Conservation (phyloP, 192 early-diverging fungal species). For the Entophlyctis luteolus region DNA sequence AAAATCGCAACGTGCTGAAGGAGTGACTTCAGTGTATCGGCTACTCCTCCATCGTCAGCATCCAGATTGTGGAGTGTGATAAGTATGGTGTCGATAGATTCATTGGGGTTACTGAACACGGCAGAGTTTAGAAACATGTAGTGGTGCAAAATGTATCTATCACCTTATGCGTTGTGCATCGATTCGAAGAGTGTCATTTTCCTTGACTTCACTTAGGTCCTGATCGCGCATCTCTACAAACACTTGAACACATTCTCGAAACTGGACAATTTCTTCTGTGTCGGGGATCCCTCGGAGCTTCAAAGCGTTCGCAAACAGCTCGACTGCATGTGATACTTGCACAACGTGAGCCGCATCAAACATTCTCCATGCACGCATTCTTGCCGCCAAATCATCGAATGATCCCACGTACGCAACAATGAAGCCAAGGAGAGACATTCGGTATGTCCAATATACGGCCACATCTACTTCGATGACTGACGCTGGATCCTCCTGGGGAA, state of each 20-base stretch:
- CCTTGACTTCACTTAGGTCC: constrained; percentile 32
- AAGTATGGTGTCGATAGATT: constrained; percentile 13
- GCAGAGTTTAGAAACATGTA: not conserved
- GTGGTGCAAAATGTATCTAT: not conserved
- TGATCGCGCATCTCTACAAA: constrained; percentile 34
- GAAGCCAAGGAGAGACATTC: constrained; percentile 27
- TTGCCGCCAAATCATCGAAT: constrained; percentile 22
- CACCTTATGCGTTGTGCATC: not conserved
- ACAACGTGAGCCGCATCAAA: constrained; percentile 29
- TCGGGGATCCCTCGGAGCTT: not conserved
- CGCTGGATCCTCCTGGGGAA: not conserved
- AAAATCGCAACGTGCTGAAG: not conserved
- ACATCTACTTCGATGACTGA: not conserved
- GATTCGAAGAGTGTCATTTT: constrained; percentile 9
- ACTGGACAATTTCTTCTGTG: constrained; percentile 16
- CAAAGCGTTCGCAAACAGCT: not conserved
- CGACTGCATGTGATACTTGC: not conserved
- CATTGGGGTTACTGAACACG: constrained; percentile 17
- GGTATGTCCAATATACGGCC: constrained; percentile 30
- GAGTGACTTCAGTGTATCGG: constrained; percentile 6
- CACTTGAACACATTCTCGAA: constrained; percentile 26
- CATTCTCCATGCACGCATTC: constrained; percentile 29
- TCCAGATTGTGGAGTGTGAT: constrained; percentile 9
- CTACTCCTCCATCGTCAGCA: constrained; percentile 27
- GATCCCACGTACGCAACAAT: constrained; percentile 29